Conservation (phyloP, 129 eudicot species). For the Chrysanthemum lavandulifolium region DNA sequence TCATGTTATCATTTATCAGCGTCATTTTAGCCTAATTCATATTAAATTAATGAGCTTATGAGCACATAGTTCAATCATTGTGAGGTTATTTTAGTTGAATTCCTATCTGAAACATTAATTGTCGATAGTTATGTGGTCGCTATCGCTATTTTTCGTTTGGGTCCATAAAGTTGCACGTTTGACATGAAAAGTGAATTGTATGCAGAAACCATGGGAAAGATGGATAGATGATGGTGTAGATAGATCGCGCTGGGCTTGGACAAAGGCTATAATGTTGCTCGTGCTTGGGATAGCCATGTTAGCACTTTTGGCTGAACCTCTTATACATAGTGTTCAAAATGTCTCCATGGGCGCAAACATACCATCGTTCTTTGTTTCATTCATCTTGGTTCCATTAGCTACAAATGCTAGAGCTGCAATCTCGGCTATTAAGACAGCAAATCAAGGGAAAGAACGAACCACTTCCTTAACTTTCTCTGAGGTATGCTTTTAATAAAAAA, state of each 20-base stretch:
- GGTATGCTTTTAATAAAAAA: constrained; percentile 30
- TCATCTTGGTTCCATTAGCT: constrained; percentile 64
- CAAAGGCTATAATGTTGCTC: constrained; percentile 50
- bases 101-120: neutral
- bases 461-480: constrained; percentile 78
- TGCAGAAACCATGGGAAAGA: constrained; percentile 50
- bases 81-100: too few relatives aligned
- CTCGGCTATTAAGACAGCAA: constrained; percentile 50
- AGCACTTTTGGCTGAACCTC: constrained; percentile 71
- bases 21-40: neutral
- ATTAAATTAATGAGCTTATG: too few relatives aligned
- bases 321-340: constrained; percentile 58
- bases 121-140: neutral
- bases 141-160: neutral
- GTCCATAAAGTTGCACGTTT: neutral
- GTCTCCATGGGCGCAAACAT: constrained; percentile 48
- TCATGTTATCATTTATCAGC: neutral
- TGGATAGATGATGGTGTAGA: constrained; percentile 44
- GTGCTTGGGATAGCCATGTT: constrained; percentile 52
- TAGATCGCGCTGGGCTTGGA: constrained; percentile 48
- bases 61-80: neutral
- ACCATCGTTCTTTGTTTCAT: constrained; percentile 65
- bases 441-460: constrained; percentile 41
- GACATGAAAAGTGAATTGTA: constrained; percentile 1
- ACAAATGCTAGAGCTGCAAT: constrained; percentile 65